Conservation (phyloP, 148 eudicot genomes). For the Euryodendron excelsum region DNA sequence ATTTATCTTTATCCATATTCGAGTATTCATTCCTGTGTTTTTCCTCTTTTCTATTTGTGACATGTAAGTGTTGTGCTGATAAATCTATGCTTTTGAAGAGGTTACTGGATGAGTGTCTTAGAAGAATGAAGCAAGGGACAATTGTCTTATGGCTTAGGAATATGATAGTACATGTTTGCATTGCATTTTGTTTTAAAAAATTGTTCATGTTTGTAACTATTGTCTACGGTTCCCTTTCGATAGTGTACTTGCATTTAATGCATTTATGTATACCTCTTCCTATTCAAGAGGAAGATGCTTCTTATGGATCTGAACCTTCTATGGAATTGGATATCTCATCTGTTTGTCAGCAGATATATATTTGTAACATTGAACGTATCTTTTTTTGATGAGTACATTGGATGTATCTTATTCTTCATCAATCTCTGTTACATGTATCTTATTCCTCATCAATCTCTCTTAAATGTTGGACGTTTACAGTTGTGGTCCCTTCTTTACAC, state of each 20-base stretch:
- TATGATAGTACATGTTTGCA: no score
- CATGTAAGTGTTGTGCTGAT: not conserved
- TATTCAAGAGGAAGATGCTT: not conserved
- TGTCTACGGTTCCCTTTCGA: no score
- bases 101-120: not conserved
- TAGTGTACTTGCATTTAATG: not conserved
- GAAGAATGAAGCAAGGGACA: not conserved
- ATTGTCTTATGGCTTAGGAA: not conserved
- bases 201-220: no score
- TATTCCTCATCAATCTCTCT: no score
- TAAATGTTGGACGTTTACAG: no score
- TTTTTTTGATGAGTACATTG: no score
- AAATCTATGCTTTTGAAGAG: not conserved
- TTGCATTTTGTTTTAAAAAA: no score
- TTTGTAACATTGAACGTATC: no score
- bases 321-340: not conserved
- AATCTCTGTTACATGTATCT: no score
- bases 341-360: not conserved
- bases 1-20: not conserved
- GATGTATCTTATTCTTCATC: no score
- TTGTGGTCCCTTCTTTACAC: no score
- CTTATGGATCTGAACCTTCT: not conserved
- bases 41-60: not conserved
- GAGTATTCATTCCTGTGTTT: not conserved
- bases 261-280: not conserved